Conservation (phyloP, 1,284 basidiomycete genomes). For the Rhodotorula sp. region DNA sequence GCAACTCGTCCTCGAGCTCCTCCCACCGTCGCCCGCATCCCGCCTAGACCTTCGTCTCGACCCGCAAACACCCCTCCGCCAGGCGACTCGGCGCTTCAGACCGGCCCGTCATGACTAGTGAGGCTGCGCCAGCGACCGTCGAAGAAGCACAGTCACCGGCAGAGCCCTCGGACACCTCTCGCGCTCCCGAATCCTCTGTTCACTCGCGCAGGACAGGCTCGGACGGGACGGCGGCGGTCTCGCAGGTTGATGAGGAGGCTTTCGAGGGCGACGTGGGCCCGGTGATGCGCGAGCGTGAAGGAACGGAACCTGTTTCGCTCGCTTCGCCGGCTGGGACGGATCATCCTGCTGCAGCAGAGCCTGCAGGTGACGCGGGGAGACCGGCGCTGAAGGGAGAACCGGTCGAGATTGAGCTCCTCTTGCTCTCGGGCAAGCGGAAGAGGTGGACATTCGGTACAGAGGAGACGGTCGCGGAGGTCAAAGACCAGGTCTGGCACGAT, state of each 20-base stretch:
- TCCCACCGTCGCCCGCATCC: background rate
- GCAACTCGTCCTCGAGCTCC: background rate
- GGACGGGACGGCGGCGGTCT: background rate
- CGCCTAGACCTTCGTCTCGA: background rate
- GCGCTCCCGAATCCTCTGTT: background rate
- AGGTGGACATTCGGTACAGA: background rate
- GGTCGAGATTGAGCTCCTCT: constrained; percentile 13
- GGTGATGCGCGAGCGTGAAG: background rate
- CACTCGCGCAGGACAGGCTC: background rate
- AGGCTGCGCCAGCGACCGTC: background rate
- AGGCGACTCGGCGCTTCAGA: background rate
- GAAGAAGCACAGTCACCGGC: background rate
- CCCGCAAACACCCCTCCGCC: background rate
- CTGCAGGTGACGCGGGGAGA: background rate
- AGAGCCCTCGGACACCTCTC: background rate
- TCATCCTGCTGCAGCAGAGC: background rate
- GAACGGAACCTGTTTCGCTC: background rate
- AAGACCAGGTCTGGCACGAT: constrained; percentile 1
- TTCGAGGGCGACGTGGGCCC: background rate
- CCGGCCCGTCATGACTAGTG: background rate
- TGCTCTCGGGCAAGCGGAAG: constrained; percentile 14
- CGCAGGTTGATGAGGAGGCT: background rate
- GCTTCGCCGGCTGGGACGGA: background rate
- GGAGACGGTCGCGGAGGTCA: constrained; percentile 4
- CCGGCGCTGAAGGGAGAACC: background rate